Percentiles rank a stretch among this genome's conserved stretches.
Conservation (phyloP, 257 asterid genomes). For the Solanum infundibuliforme region DNA sequence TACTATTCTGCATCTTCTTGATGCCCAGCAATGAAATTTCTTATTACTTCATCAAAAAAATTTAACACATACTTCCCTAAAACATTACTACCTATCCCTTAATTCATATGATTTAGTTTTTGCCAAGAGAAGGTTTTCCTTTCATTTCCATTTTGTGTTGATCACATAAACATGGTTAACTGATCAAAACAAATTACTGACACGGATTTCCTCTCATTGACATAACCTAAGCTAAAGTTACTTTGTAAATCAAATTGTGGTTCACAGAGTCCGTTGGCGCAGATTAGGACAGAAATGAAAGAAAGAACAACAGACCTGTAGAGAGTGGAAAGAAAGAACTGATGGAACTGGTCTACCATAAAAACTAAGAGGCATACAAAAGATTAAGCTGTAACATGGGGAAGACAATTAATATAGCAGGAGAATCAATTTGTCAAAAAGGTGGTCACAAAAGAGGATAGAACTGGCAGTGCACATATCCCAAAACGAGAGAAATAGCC, state of each 20-base stretch:
- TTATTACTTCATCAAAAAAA: neutral
- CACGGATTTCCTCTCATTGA: neutral
- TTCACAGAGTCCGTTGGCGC: neutral
- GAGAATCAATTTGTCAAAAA: neutral
- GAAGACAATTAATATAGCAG: neutral
- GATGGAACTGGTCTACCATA: neutral
- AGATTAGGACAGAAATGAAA: neutral
- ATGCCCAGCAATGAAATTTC: neutral
- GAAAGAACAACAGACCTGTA: neutral
- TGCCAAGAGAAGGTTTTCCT: neutral
- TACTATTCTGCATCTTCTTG: neutral
- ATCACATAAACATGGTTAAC: neutral
- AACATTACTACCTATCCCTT: neutral
- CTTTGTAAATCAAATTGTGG: neutral
- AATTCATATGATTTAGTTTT: neutral
- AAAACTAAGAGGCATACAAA: neutral
- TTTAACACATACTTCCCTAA: neutral
- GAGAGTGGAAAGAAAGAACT: neutral
- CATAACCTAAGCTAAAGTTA: neutral
- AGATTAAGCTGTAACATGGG: neutral
- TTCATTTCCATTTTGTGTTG: neutral
- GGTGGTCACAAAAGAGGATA: neutral
- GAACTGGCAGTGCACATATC: neutral
- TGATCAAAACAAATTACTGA: neutral
- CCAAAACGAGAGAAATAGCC: neutral